phyloP scores from a whole-genome alignment of 345 rosid species.

The Syzygium oleosum region DNA sequence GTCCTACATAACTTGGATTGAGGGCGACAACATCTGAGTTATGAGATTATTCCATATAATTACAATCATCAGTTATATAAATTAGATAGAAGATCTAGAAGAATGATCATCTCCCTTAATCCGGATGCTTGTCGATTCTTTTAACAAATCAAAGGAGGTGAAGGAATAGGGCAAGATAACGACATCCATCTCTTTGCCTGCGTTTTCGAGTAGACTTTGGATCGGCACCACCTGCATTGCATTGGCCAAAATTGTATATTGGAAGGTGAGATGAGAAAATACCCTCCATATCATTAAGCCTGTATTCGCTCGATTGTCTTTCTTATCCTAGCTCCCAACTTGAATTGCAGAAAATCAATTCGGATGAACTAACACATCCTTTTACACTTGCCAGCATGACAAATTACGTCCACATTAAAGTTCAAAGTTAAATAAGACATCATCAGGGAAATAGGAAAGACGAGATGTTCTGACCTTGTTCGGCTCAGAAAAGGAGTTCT shows the following conservation, averaged over 20 bases:
- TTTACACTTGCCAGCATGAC: neutral
- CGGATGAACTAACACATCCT: neutral
- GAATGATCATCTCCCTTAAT: constrained; percentile 23
- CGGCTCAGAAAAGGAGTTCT: constrained; percentile 68
- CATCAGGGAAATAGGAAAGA: neutral
- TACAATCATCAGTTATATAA: neutral
- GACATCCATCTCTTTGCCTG: constrained; percentile 43
- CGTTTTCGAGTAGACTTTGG: constrained; percentile 24
- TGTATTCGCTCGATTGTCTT: neutral
- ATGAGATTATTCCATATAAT: neutral
- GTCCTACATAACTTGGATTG: neutral
- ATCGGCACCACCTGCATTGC: constrained; percentile 52
- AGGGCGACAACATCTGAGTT: neutral
- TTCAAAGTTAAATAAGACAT: neutral
- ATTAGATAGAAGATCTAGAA: constrained; percentile 26
- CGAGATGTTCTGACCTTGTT: constrained; percentile 38
- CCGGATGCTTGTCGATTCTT: constrained; percentile 28
- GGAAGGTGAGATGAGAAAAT: neutral
- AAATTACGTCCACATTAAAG: neutral
- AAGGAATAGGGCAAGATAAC: constrained; percentile 55
- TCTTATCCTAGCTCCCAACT: neutral
- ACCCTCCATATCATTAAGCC: neutral
- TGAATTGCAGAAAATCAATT: neutral
- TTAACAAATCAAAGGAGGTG: constrained; percentile 64
- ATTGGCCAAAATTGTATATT: neutral